These are phyloP conservation scores for Pestalotiopsis sp. DNA, from an alignment of 2,329 filamentous ascomycete genomes.

Conservation along the genomic window DNA sequence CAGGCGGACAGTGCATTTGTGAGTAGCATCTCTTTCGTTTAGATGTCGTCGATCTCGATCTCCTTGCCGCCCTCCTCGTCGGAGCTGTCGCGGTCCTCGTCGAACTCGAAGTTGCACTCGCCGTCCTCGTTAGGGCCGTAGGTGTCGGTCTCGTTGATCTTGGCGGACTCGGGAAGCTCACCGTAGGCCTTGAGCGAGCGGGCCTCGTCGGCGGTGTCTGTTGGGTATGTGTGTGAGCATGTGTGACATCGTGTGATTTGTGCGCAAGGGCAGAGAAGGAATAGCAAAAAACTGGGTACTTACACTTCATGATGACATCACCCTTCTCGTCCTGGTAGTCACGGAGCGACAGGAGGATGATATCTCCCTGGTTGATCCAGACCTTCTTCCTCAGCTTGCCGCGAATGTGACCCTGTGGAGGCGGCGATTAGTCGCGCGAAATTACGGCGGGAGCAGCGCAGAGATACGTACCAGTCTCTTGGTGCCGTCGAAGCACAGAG, in stretches of 20 bases:
- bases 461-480: conserved; percentile 53
- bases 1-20: conserved; percentile 13
- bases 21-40: conserved; percentile 34
- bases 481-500: conserved; percentile 91
- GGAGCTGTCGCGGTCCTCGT: conserved; percentile 76
- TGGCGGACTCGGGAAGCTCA: conserved; percentile 94
- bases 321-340: conserved; percentile 96
- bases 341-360: conserved; percentile 83
- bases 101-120: conserved; percentile 98
- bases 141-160: conserved; percentile 99
- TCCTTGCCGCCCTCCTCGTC: conserved; percentile 65
- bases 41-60: conserved; percentile 96
- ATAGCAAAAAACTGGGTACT: background rate
- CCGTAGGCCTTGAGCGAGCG: conserved; percentile 95
- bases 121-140: conserved; percentile 90
- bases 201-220: conserved; percentile 86
- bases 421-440: background rate
- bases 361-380: conserved; percentile 99
- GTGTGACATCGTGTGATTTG: background rate
- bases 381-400: conserved; percentile 99
- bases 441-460: conserved; percentile 52
- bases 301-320: conserved; percentile 85
- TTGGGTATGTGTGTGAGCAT: background rate
- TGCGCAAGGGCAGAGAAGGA: background rate
- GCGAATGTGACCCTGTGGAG: conserved; percentile 71